Evolutionary conservation across 139 green algal genomes (phyloP).

Genomic region (Tetraselmis chui): DNA sequence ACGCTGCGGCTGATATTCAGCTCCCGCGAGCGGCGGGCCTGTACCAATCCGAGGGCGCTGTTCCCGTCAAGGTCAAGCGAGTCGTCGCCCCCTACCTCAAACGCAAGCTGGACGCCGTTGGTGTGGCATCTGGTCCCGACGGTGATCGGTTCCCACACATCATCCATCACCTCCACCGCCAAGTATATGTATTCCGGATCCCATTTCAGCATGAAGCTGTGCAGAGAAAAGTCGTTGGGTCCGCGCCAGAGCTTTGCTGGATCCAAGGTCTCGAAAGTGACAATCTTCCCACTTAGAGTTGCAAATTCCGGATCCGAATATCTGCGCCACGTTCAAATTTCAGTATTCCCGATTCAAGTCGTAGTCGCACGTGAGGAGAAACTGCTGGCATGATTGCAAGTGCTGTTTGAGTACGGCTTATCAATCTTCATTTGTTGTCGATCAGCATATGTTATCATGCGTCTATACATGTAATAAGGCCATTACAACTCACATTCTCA

Average conservation of each 20-base stretch:
- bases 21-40: not conserved
- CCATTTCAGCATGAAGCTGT: not conserved
- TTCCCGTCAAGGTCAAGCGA: not conserved
- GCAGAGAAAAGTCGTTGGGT: not conserved
- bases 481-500: no score
- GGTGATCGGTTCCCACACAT: not conserved
- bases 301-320: not conserved
- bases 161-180: not conserved
- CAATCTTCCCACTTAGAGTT: not conserved
- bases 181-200: not conserved
- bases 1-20: not conserved
- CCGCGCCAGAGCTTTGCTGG: not conserved
- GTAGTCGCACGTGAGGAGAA: no score
- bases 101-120: not conserved
- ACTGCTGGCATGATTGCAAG: no score
- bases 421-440: no score
- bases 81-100: not conserved
- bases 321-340: no score
- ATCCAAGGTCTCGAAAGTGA: not conserved
- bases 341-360: no score
- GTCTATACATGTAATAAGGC: no score
- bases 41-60: not conserved
- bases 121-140: not conserved
- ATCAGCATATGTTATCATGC: no score
- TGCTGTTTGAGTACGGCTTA: no score